Base-by-base conservation (phyloP, 2,329 filamentous ascomycete genomes). In the Alternaria conjuncta region DNA sequence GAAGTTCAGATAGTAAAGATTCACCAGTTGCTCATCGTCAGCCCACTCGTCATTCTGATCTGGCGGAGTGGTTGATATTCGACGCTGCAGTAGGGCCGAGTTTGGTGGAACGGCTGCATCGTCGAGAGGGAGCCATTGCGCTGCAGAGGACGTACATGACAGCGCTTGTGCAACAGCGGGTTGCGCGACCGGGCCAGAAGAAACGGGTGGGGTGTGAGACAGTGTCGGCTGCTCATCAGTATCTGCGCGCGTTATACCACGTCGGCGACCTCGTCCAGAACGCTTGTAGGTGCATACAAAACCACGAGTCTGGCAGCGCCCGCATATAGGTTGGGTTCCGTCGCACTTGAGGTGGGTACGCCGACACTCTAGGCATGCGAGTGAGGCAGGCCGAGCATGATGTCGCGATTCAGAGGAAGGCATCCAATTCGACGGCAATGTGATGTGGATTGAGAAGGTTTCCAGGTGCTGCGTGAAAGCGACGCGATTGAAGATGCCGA, bases 1-100 rank as follows among this genome's bases (percentile, higher is more conserved):
- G 71, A 87, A 86, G 69, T 83, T 82, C 7, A 79, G 77, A 67
- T 86, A 88, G 71, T 83, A 88, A 18, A 86, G 79, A 68, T 69
- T 67, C 7, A 85, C 78, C n/a, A 87, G 44, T 18, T 66, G 64
- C 41, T 71, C 69, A 21, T 71, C 60, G 43, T 65, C 56, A n/a
- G 36, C 21, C 63, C 64, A 62, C 15, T 41, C 25, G 43, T 30
- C 9, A 26, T 20, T n/a, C 15, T 30, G 23, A 2, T 25, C 43
- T 11, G 47, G 62, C 30, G 57, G 28, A 55, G 43, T 56, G 8
- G n/a, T 13, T 12, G 50, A 15, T 6, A 15, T 12, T 23, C 26
- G 18, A 30, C 25, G 53, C n/a, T n/a, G 26, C 23, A n/a, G 32
- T 51, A 49, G 12, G 12, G 26, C 26, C 26, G 64, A 26, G 41